A percentile compares a stretch with the other conserved stretches of the same genome.
These are phyloP conservation scores for Penicillium sp. DNA, from an alignment of 2,329 filamentous ascomycete genomes.

Conservation along the genomic window DNA sequence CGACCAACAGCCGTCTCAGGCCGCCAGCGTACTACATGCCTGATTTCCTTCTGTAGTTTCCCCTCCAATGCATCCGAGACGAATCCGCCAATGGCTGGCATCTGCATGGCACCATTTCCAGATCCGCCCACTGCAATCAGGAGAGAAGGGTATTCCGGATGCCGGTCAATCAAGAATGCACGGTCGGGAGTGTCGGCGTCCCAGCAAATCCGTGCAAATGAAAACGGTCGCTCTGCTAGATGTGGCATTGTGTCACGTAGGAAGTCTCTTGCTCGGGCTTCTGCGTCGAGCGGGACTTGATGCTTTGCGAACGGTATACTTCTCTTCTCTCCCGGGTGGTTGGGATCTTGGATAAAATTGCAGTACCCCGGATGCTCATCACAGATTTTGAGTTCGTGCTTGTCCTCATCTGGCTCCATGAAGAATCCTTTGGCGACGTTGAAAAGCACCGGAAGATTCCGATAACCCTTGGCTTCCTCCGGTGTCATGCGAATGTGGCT, in stretches of 20 bases:
- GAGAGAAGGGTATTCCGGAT: conserved; percentile 46
- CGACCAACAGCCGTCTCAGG: conserved; percentile 50
- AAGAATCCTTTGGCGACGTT: conserved; percentile 51
- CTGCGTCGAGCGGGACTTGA: conserved; percentile 47
- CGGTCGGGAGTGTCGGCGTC: conserved; percentile 57
- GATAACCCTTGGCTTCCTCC: conserved; percentile 48
- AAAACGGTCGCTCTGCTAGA: conserved; percentile 48
- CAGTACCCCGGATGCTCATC: conserved; percentile 59
- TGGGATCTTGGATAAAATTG: conserved; percentile 41
- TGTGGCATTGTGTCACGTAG: conserved; percentile 55
- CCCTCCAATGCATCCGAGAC: conserved; percentile 51
- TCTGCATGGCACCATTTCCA: conserved; percentile 55
- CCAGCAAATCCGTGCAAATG: conserved; percentile 56
- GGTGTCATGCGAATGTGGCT: conserved; percentile 51
- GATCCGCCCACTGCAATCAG: conserved; percentile 52
- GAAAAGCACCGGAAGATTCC: conserved; percentile 51
- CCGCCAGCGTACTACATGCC: conserved; percentile 50
- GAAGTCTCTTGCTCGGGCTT: conserved; percentile 49
- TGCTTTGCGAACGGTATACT: conserved; percentile 46
- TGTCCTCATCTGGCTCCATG: conserved; percentile 47
- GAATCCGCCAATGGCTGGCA: conserved; percentile 51
- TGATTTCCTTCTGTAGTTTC: conserved; percentile 43
- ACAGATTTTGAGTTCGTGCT: conserved; percentile 40
- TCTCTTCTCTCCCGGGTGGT: conserved; percentile 25
- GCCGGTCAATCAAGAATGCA: conserved; percentile 52